Evolutionary conservation across 2,329 filamentous ascomycete species (phyloP).

Genomic region (Capronia americana): DNA sequence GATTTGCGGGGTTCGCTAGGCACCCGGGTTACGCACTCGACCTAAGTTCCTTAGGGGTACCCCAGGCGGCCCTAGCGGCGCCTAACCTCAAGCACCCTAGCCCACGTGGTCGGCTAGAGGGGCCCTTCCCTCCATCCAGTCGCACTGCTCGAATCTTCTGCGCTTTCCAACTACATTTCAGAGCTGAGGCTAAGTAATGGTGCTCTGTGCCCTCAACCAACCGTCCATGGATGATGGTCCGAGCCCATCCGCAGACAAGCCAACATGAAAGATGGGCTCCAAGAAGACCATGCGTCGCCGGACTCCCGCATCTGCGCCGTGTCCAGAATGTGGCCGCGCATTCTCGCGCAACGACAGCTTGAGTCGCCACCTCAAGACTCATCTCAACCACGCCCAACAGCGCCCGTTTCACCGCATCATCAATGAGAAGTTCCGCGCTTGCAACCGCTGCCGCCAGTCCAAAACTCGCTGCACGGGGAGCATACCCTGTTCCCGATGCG

Average conservation of each 20-base stretch:
- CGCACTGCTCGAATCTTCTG: background rate
- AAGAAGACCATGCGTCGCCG: conserved; percentile 30
- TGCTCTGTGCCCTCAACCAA: background rate
- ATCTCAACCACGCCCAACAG: conserved; percentile 26
- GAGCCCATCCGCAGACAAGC: background rate
- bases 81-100: background rate
- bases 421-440: conserved; percentile 35
- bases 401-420: conserved; percentile 36
- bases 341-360: conserved; percentile 36
- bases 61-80: background rate
- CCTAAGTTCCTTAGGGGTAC: background rate
- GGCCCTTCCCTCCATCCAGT: background rate
- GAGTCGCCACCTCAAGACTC: conserved; percentile 34
- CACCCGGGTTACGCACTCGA: background rate
- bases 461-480: conserved; percentile 35
- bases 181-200: background rate
- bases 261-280: conserved; percentile 20
- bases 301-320: conserved; percentile 34
- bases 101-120: background rate
- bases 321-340: conserved; percentile 33
- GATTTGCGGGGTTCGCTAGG: background rate
- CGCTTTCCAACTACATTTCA: background rate
- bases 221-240: background rate
- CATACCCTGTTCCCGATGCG: conserved; percentile 32
- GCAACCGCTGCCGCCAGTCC: conserved; percentile 31